phyloP scores from a whole-genome alignment of 2,329 filamentous ascomycete genomes.

The Triangularia setosa region DNA sequence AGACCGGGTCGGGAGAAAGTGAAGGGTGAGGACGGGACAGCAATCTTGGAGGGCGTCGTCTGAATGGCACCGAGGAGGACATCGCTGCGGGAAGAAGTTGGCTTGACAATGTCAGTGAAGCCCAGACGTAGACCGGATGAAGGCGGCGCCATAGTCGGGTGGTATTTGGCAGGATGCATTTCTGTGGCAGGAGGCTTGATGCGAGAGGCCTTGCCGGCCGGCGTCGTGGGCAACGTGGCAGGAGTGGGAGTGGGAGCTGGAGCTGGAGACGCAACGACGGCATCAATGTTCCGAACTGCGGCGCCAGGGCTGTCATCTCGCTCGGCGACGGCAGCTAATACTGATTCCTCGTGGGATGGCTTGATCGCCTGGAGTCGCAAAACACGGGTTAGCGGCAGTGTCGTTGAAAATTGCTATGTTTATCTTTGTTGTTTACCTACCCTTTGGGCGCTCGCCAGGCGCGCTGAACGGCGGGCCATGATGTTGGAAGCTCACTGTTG shows the following conservation, averaged over 20 bases:
- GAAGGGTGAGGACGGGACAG: constrained; percentile 55
- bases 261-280: constrained; percentile 35
- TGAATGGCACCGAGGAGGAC: constrained; percentile 43
- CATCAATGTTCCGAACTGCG: constrained; percentile 29
- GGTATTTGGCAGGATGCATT: constrained; percentile 83
- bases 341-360: constrained; percentile 25
- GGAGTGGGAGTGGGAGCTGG: constrained; percentile 28
- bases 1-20: constrained; percentile 55
- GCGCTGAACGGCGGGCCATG: constrained; percentile 42
- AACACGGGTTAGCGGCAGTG: constrained; percentile 5
- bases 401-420: neutral
- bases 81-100: constrained; percentile 44
- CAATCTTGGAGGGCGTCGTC: constrained; percentile 61
- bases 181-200: constrained; percentile 70
- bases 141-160: constrained; percentile 69
- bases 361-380: constrained; percentile 21
- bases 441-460: constrained; percentile 39
- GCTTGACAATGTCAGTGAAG: constrained; percentile 66
- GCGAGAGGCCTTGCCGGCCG: constrained; percentile 59
- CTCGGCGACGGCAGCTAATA: constrained; percentile 43
- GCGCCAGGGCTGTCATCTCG: constrained; percentile 35
- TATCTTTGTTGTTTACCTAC: constrained; percentile 26
- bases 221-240: constrained; percentile 43
- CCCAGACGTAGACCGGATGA: constrained; percentile 80
- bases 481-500: constrained; percentile 10